Base-by-base conservation (phyloP, 176 grass and related monocot genomes). In the Olyra latifolia region DNA sequence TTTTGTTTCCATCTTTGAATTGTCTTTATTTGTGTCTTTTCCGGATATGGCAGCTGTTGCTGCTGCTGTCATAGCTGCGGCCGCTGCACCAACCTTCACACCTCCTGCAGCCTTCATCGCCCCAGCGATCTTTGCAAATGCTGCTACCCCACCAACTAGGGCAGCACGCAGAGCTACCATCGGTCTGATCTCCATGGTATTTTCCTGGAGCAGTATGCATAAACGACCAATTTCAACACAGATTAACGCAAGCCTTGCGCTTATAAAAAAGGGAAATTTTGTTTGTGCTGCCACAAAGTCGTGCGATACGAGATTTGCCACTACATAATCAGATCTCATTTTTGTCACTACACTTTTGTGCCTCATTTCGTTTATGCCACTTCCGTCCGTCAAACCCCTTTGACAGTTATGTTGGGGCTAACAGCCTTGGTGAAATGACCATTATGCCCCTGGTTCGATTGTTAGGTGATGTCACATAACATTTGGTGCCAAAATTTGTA, bases 141-240 rank as follows among this genome's bases (percentile, higher is more conserved):
- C 88, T 7, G 96, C 96, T 65, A 95, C 13, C 0, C 96, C 90
- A n/a, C 92, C 92, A 30, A 94, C 96, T 60, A 99, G 90, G 29
- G 89, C 68, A 61, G 96, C 96, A 81, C 96, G 90, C 75, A 99
- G 65, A 41, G 92, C 96, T 20, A 99, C 92, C 78, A 89, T 95
- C 1, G 92, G 92, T 16, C 81, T 93, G 17, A 99, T 24, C 48
- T 73, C 90, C 96, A 99, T 95, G 78, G 62, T 80, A 8, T 76
- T 49, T 75, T 48, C 79, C 90, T 92, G 80, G 65, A 84, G 27
- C 17, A 63, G 32, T 56, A 55, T 28, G 13, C 42, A 81, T 22
- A 38, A 47, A 47, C 49, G 12, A 89, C 48, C 27, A 50, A 58
- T 41, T 85, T 85, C 23, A 54, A 17, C 66, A 65, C 9, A 55